These are phyloP conservation scores for Lyophyllum shimeji DNA, from an alignment of 768 basidiomycete genomes.

Conservation along the genomic window DNA sequence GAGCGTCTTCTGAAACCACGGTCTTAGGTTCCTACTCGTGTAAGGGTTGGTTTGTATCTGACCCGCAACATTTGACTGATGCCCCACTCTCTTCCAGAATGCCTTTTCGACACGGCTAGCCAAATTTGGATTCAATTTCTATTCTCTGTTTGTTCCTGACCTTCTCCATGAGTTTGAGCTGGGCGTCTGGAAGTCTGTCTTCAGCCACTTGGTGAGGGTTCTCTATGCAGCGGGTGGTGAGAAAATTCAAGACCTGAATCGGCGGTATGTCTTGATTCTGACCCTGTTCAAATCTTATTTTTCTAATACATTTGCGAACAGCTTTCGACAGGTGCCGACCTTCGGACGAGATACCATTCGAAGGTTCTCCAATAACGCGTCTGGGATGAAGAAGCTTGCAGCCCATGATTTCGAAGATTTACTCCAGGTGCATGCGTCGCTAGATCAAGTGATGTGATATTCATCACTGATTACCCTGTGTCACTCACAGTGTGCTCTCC, in stretches of 20 bases:
- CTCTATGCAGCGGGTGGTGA: constrained; percentile 10
- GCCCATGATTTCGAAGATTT: constrained; percentile 30
- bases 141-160: constrained; percentile 17
- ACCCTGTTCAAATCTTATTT: not conserved
- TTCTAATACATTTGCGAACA: not conserved
- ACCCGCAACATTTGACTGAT: too few relatives aligned
- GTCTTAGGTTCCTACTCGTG: not conserved
- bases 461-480: not conserved
- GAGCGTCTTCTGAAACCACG: not conserved
- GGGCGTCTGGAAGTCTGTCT: constrained; percentile 23
- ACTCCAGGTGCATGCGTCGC: constrained; percentile 24
- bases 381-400: constrained; percentile 21
- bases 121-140: constrained; percentile 8
- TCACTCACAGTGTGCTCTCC: constrained; percentile 10
- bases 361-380: constrained; percentile 20
- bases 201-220: constrained; percentile 24
- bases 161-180: constrained; percentile 29
- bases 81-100: too few relatives aligned
- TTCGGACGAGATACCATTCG: constrained; percentile 22
- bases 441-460: not conserved
- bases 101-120: not conserved
- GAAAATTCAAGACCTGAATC: constrained; percentile 11
- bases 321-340: constrained; percentile 5
- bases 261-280: constrained; percentile 11
- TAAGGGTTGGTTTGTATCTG: too few relatives aligned